Evolutionary conservation across 2,329 filamentous ascomycete species (phyloP).

Genomic region (Trichophyton benhamiae): DNA sequence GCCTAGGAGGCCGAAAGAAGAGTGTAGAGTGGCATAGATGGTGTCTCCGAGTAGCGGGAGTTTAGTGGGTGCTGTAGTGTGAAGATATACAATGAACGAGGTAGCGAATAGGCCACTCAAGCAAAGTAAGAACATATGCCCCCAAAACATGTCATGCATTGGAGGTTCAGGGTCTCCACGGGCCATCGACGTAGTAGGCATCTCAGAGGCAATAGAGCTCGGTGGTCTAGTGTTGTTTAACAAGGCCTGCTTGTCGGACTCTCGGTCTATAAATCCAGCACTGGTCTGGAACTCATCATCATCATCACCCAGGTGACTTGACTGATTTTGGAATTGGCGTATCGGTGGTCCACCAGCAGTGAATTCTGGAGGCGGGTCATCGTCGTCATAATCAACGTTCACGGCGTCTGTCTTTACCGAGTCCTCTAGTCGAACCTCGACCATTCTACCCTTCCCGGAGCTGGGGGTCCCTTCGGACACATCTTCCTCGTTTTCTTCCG

Average conservation of each 20-base stretch:
- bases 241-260: conserved; percentile 41
- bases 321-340: conserved; percentile 41
- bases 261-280: conserved; percentile 36
- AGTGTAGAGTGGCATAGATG: conserved; percentile 77
- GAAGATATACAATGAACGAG: conserved; percentile 77
- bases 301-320: conserved; percentile 27
- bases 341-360: conserved; percentile 41
- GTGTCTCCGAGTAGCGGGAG: conserved; percentile 69
- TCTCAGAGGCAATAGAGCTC: conserved; percentile 42
- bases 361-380: conserved; percentile 30
- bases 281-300: conserved; percentile 28
- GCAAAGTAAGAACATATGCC: conserved; percentile 75
- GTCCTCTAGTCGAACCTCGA: conserved; percentile 73
- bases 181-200: conserved; percentile 45
- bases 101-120: conserved; percentile 76
- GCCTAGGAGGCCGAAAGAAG: conserved; percentile 78
- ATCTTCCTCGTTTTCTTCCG: conserved; percentile 19
- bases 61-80: conserved; percentile 59
- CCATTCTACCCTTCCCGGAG: conserved; percentile 56
- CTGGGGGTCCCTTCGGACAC: conserved; percentile 29
- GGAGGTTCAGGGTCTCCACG: conserved; percentile 56
- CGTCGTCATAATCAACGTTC: conserved; percentile 27
- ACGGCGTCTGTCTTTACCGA: conserved; percentile 38
- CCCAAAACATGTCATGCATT: conserved; percentile 81
- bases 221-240: conserved; percentile 34